phyloP scores from a whole-genome alignment of 2,329 filamentous ascomycete species.

The Xylariaceae sp. region DNA sequence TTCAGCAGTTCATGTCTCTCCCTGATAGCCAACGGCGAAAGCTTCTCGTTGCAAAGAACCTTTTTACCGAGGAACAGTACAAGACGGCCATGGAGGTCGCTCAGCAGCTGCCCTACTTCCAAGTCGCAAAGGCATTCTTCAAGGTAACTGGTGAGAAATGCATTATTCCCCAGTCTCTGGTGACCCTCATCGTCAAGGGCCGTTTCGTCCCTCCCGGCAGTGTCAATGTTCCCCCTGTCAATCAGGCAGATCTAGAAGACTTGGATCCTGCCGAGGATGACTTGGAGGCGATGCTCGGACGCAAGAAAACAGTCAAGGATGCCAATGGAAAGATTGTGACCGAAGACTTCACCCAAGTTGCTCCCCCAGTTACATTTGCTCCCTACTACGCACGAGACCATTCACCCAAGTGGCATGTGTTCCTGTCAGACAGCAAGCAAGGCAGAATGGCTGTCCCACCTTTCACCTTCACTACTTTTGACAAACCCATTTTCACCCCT shows the following conservation, averaged over 20 bases:
- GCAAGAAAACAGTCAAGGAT: slow-evolving; percentile 62
- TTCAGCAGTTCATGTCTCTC: slow-evolving; percentile 86
- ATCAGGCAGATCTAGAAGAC: slow-evolving; percentile 79
- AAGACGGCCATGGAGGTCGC: slow-evolving; percentile 69
- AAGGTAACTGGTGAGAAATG: slow-evolving; percentile 94
- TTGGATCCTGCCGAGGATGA: slow-evolving; percentile 91
- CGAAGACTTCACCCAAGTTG: slow-evolving; percentile 59
- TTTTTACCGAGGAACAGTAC: slow-evolving; percentile 74
- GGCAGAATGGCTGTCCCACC: slow-evolving; percentile 95
- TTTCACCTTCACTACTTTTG: slow-evolving; percentile 90
- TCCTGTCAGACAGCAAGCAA: slow-evolving; percentile 89
- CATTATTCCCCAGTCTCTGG: slow-evolving; percentile 86
- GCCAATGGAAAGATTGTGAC: slow-evolving; percentile 52
- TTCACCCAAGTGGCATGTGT: slow-evolving; percentile 87
- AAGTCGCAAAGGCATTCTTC: slow-evolving; percentile 92
- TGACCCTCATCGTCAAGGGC: slow-evolving; percentile 91
- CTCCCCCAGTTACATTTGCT: slow-evolving; percentile 81
- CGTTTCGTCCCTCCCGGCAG: slow-evolving; percentile 87
- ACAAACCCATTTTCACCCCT: slow-evolving; percentile 77
- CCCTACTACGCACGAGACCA: slow-evolving; percentile 88
- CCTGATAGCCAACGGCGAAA: slow-evolving; percentile 68
- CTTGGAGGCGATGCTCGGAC: slow-evolving; percentile 74
- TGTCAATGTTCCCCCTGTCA: slow-evolving; percentile 65
- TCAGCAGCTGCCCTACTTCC: slow-evolving; percentile 74
- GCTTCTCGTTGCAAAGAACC: slow-evolving; percentile 62